Evolutionary conservation across 106 monocot genomes (phyloP).

Genomic region (Platanthera guangdongensis): DNA sequence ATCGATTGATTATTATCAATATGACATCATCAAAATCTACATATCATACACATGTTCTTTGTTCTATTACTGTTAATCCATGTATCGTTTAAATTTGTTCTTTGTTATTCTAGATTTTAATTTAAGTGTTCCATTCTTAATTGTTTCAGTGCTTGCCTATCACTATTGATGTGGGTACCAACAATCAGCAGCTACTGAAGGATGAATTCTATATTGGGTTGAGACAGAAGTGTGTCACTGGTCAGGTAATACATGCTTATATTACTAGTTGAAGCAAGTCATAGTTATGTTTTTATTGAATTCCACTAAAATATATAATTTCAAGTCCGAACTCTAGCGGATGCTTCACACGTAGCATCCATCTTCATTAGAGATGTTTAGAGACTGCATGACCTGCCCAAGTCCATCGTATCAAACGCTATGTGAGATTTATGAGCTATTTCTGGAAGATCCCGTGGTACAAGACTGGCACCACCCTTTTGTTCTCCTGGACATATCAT

Average conservation of each 20-base stretch:
- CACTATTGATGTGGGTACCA: slow-evolving; percentile 80
- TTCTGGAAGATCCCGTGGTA: too few species aligned
- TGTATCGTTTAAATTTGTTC: background rate
- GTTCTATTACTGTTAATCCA: too few species aligned
- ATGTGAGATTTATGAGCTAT: too few species aligned
- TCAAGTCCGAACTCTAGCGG: too few species aligned
- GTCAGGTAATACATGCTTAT: slow-evolving; percentile 35
- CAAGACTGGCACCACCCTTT: too few species aligned
- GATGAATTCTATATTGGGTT: slow-evolving; percentile 84
- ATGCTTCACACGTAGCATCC: too few species aligned
- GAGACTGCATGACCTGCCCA: too few species aligned
- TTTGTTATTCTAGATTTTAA: background rate
- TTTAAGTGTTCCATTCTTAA: background rate
- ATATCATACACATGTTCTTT: too few species aligned
- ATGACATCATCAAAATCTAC: too few species aligned
- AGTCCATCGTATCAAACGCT: too few species aligned
- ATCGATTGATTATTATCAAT: background rate
- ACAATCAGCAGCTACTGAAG: slow-evolving; percentile 59
- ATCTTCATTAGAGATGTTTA: too few species aligned
- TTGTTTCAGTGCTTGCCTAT: slow-evolving; percentile 57
- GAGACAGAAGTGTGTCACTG: slow-evolving; percentile 59
- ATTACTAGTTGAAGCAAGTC: slow-evolving; percentile 6
- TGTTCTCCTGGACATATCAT: too few species aligned
- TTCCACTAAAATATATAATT: background rate
- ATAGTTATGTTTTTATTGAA: background rate